Evolutionary conservation across 1,139 yeast genomes (phyloP).

Genomic region (Taiozyma sp.): DNA sequence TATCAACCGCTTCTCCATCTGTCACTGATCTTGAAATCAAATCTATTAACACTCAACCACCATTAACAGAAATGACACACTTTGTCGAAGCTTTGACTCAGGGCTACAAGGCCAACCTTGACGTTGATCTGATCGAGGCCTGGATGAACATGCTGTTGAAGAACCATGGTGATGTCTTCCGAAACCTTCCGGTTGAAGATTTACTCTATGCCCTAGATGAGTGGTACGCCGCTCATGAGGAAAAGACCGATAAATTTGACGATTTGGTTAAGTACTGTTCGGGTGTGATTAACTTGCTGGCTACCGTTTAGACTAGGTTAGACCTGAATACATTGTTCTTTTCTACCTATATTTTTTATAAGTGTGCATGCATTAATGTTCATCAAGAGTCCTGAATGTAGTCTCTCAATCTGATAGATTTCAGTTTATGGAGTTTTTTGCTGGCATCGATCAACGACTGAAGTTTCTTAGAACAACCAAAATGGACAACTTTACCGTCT

Average conservation of each 20-base stretch:
- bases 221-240: constrained; percentile 45
- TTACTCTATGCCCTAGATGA: constrained; percentile 39
- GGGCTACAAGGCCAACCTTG: constrained; percentile 52
- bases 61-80: constrained; percentile 54
- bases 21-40: constrained; percentile 82
- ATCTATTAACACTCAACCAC: constrained; percentile 56
- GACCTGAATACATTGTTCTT: too few species aligned
- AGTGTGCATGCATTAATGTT: constrained; percentile 13
- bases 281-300: constrained; percentile 68
- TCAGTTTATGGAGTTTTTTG: constrained; percentile 6
- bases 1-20: constrained; percentile 72
- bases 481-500: constrained; percentile 47
- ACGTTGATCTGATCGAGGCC: constrained; percentile 64
- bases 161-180: constrained; percentile 80
- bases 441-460: neutral
- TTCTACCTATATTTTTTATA: neutral
- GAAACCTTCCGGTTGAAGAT: constrained; percentile 37
- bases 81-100: constrained; percentile 63
- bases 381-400: constrained; percentile 4
- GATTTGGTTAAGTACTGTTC: constrained; percentile 75
- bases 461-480: constrained; percentile 46
- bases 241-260: constrained; percentile 51
- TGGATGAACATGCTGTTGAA: constrained; percentile 70
- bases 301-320: constrained; percentile 17
- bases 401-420: constrained; percentile 12